Percentiles rank a stretch among this genome's conserved stretches.
Conservation (phyloP, 192 early-diverging fungal genomes). For the Linnemannia schmuckeri region DNA sequence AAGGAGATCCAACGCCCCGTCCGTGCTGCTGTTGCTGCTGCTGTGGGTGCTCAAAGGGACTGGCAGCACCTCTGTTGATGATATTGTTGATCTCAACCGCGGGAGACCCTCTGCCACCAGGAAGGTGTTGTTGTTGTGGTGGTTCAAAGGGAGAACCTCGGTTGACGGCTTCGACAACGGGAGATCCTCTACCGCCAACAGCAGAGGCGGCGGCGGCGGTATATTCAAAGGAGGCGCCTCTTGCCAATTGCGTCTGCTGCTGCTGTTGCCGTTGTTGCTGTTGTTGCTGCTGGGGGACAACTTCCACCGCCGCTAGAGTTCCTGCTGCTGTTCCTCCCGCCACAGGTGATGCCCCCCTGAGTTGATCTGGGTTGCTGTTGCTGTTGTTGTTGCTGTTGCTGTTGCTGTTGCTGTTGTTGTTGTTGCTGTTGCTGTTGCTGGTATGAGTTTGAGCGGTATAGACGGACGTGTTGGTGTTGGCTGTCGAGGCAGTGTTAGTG, state of each 20-base stretch:
- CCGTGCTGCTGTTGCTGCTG: neutral
- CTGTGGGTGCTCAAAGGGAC: neutral
- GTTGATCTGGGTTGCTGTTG: neutral
- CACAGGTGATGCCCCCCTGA: neutral
- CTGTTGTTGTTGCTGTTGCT: neutral
- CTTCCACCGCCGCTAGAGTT: neutral
- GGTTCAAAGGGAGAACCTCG: constrained; percentile 4
- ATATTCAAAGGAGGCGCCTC: neutral
- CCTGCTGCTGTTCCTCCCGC: neutral
- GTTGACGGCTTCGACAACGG: constrained; percentile 26
- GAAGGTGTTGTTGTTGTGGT: neutral
- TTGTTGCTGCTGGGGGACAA: neutral
- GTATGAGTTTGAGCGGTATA: neutral
- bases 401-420: neutral
- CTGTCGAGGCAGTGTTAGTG: neutral
- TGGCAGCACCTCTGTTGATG: neutral
- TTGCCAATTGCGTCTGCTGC: neutral
- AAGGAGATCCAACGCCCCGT: neutral
- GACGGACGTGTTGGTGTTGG: neutral
- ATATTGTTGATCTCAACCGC: constrained; percentile 3
- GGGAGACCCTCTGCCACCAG: neutral
- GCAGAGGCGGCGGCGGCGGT: neutral
- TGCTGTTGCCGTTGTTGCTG: constrained; percentile 6
- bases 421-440: constrained; percentile 4
- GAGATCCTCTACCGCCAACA: constrained; percentile 13